Base-by-base conservation (phyloP, 495 filamentous ascomycete species). In the Penicillium manginii region DNA sequence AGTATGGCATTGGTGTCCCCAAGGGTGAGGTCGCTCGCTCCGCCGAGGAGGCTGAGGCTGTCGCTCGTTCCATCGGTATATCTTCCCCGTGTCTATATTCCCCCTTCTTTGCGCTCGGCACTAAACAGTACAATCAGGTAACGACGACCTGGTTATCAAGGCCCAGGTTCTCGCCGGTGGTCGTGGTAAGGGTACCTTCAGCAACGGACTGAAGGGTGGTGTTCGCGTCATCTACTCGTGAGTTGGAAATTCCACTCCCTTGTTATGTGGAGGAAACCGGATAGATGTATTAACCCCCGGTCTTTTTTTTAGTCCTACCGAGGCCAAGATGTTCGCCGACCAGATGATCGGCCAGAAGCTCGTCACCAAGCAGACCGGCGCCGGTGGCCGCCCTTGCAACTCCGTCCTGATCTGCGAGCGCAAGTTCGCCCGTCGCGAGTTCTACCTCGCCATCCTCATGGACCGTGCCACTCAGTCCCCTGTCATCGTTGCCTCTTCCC, bases 331-430 rank as follows among this genome's bases (percentile, higher is more conserved):
- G 88, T 96, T 98, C 70, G 93, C 94, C 68, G 87, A 90, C 60
- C 92, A 98, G 79, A 98, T 98, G 94, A 97, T 98, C 78, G 94
- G 94, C 64, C 94, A 98, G 77, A 96, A 97, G 79, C 92, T 98
- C 78, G 87, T 98, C 77, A 98, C 94, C 74, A 98, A 98, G 85
- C 94, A 98, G 82, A 98, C 96, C 52, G 94, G 94, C 70, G 90
- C 92, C 58, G 80, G 73, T 59, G 94, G 94, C 71, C 91, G 93
- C 73, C 83, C 92, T 70, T 98, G 94, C 82, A 97, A 92, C 76
- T 81, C 91, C 54, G 94, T 98, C 66, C 97, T 94, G 81, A 97
- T 98, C 74, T 94, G 92, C 79, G 94, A 98, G 84, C 92, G 94
- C 83, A 98, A 98, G 83, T 98, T 98, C 67, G 94, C 94, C 65